Percentiles rank a stretch among this genome's conserved stretches.
Conservation (phyloP, 2,329 filamentous ascomycete genomes). For the Botrytis tulipae region DNA sequence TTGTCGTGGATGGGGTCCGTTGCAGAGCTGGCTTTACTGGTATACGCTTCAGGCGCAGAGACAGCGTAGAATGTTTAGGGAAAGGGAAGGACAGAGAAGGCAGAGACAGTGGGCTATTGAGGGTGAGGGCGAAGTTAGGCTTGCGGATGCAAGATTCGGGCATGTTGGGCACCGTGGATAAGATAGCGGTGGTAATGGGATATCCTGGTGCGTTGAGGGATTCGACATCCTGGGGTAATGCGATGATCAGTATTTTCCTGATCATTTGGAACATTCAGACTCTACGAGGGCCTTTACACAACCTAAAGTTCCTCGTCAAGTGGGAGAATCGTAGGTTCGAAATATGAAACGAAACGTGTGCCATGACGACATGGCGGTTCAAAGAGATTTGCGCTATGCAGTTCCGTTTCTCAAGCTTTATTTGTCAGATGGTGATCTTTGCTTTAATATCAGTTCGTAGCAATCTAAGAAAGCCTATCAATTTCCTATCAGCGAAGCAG, state of each 20-base stretch:
- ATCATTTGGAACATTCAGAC: not conserved
- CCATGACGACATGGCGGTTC: not conserved
- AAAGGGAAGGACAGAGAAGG: not conserved
- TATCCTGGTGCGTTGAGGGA: not conserved
- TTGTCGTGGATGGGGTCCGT: conserved; percentile 11
- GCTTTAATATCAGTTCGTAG: not conserved
- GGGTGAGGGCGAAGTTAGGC: too few species aligned
- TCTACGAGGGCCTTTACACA: not conserved
- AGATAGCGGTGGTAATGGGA: not conserved
- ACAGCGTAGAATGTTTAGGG: not conserved
- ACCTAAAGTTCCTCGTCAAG: not conserved
- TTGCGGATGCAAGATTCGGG: not conserved
- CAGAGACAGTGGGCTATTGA: not conserved
- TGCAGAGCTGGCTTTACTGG: conserved; percentile 13
- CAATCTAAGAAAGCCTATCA: not conserved
- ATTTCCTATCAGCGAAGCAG: not conserved
- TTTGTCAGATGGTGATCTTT: not conserved
- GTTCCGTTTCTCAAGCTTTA: not conserved
- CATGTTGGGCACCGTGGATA: not conserved
- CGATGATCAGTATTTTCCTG: not conserved
- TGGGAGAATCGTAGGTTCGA: not conserved
- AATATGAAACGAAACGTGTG: not conserved
- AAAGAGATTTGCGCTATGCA: not conserved
- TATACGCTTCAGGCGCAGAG: not conserved
- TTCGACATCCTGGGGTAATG: not conserved